Conservation (phyloP, 805 yeast species). For the Wickerhamiella qilinensis region DNA sequence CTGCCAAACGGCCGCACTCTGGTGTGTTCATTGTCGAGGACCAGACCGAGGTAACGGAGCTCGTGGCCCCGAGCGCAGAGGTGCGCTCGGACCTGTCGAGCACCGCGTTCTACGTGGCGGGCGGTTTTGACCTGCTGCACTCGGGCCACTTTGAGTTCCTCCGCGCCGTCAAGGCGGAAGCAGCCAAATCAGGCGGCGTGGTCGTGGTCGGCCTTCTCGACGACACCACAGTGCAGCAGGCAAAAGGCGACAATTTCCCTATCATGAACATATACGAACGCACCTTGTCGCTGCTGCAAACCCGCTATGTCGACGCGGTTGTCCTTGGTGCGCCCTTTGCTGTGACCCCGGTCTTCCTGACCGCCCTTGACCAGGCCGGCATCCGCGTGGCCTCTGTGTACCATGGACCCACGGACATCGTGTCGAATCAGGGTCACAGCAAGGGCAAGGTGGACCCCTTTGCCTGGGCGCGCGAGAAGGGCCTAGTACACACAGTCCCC, state of each 20-base stretch:
- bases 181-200: slow-evolving; percentile 25
- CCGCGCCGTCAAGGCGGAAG: slow-evolving; percentile 28
- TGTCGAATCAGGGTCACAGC: slow-evolving; percentile 21
- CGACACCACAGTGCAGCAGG: slow-evolving; percentile 37
- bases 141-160: slow-evolving; percentile 81
- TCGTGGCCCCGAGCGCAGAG: slow-evolving; percentile 7
- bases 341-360: slow-evolving; percentile 8
- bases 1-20: slow-evolving; percentile 13
- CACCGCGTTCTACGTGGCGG: slow-evolving; percentile 43
- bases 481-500: slow-evolving; percentile 29
- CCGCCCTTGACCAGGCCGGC: slow-evolving; percentile 25
- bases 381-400: slow-evolving; percentile 28
- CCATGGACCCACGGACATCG: slow-evolving; percentile 42
- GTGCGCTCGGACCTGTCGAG: slow-evolving; percentile 7
- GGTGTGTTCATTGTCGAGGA: slow-evolving; percentile 10
- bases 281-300: slow-evolving; percentile 73
- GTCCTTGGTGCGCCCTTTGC: slow-evolving; percentile 48
- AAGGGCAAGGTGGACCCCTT: slow-evolving; percentile 23
- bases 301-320: slow-evolving; percentile 67
- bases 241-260: slow-evolving; percentile 53
- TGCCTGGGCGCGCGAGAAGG: slow-evolving; percentile 20
- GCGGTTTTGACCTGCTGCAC: slow-evolving; percentile 83
- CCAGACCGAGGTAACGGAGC: slow-evolving; percentile 1
- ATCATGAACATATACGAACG: slow-evolving; percentile 82
- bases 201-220: slow-evolving; percentile 56